Percentiles rank a stretch among this genome's conserved stretches.
These are phyloP conservation scores for Flammula alnicola DNA, from an alignment of 1,284 basidiomycete species.

Conservation along the genomic window DNA sequence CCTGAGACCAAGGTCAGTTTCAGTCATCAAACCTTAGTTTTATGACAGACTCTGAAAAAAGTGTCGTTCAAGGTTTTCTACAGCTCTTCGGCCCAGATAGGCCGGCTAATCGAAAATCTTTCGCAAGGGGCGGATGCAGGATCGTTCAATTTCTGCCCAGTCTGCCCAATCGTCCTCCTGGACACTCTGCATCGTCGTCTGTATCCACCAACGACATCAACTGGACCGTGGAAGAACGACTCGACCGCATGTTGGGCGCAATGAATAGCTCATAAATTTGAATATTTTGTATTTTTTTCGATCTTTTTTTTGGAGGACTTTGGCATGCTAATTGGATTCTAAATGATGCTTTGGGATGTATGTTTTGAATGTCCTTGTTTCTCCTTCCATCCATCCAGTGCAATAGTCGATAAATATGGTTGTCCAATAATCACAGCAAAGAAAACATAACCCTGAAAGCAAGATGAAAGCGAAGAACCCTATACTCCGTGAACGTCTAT, in stretches of 20 bases:
- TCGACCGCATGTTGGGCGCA: slow-evolving; percentile 74
- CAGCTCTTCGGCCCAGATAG: slow-evolving; percentile 76
- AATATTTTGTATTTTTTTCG: slow-evolving; percentile 21
- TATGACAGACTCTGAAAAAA: slow-evolving; percentile 11
- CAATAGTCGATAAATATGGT: slow-evolving; percentile 31
- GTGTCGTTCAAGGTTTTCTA: slow-evolving; percentile 69
- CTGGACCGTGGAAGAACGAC: slow-evolving; percentile 75
- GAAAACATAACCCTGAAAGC: slow-evolving; percentile 21
- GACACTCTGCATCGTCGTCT: slow-evolving; percentile 63
- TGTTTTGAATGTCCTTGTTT: slow-evolving; percentile 23
- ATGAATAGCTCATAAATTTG: slow-evolving; percentile 40
- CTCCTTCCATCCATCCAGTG: slow-evolving; percentile 19
- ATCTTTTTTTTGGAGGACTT: slow-evolving; percentile 25
- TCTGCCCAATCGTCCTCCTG: slow-evolving; percentile 35
- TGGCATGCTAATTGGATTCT: slow-evolving; percentile 23
- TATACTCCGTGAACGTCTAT: slow-evolving; percentile 58
- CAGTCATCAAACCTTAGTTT: slow-evolving; percentile 20
- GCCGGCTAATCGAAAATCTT: slow-evolving; percentile 77
- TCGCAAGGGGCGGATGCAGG: slow-evolving; percentile 80
- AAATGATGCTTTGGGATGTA: slow-evolving; percentile 22
- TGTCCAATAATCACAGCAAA: slow-evolving; percentile 27
- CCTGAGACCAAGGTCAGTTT: slow-evolving; percentile 79
- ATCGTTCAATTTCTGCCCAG: slow-evolving; percentile 70
- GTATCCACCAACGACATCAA: slow-evolving; percentile 64
- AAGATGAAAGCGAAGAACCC: slow-evolving; percentile 23